Conservation (phyloP, 2,329 filamentous ascomycete species). For the Aspergillus caelatus region DNA sequence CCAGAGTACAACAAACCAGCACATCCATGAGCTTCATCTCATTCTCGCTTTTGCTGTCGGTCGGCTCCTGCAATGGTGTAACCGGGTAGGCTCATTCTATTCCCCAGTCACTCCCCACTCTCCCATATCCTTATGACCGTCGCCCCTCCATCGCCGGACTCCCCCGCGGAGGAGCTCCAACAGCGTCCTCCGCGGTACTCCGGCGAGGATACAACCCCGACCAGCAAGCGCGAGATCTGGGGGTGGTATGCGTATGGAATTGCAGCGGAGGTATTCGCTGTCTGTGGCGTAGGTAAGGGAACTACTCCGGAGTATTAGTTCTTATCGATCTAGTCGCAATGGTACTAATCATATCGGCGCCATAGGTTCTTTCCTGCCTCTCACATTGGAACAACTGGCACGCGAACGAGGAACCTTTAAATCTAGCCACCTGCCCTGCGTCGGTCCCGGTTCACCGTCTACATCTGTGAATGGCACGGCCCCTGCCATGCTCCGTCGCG, state of each 20-base stretch:
- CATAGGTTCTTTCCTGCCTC: slow-evolving; percentile 84
- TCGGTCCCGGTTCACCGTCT: slow-evolving; percentile 28
- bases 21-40: background rate
- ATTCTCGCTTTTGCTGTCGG: background rate
- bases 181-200: slow-evolving; percentile 61
- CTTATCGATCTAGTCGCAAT: background rate
- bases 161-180: slow-evolving; percentile 23
- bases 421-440: slow-evolving; percentile 34
- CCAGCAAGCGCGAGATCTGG: slow-evolving; percentile 76
- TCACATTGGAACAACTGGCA: slow-evolving; percentile 87
- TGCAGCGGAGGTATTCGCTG: slow-evolving; percentile 92
- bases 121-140: slow-evolving; percentile 5
- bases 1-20: background rate
- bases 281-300: slow-evolving; percentile 70
- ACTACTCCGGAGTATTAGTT: background rate
- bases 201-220: slow-evolving; percentile 83
- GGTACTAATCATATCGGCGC: background rate
- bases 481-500: slow-evolving; percentile 18
- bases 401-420: slow-evolving; percentile 86
- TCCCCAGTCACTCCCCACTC: background rate
- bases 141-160: slow-evolving; percentile 10
- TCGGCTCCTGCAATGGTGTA: background rate
- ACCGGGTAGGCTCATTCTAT: background rate
- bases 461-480: slow-evolving; percentile 19
- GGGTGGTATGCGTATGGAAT: slow-evolving; percentile 95